Percentiles rank a stretch among this genome's conserved stretches.
phyloP scores from a whole-genome alignment of 495 filamentous ascomycete species.

The Daldinia concentrica region DNA sequence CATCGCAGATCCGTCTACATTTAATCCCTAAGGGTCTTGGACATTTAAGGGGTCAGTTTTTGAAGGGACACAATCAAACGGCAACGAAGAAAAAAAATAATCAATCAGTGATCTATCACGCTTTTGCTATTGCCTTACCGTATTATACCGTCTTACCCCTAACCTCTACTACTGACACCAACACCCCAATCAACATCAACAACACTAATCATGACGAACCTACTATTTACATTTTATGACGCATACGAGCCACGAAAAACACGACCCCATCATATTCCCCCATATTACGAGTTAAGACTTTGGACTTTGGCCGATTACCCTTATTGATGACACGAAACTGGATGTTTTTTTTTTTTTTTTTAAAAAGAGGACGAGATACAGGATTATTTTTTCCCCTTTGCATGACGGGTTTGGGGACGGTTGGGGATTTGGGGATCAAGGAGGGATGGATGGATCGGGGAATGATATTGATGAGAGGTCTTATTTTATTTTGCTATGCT shows the following conservation, averaged over 20 bases:
- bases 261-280: slow-evolving; percentile 29
- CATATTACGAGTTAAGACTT: slow-evolving; percentile 24
- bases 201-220: slow-evolving; percentile 13
- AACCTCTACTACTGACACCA: neutral
- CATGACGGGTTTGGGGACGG: neutral
- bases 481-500: neutral
- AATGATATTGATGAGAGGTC: slow-evolving; percentile 4
- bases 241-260: slow-evolving; percentile 41
- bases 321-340: slow-evolving; percentile 17
- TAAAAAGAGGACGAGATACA: slow-evolving; percentile 30
- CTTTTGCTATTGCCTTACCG: neutral
- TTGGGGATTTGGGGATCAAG: neutral
- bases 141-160: neutral
- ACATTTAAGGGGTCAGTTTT: neutral
- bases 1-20: slow-evolving; percentile 18
- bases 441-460: neutral
- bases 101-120: neutral
- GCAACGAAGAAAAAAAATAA: neutral
- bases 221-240: slow-evolving; percentile 21
- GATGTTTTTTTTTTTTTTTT: too few species aligned
- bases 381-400: slow-evolving; percentile 20
- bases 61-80: neutral
- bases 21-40: slow-evolving; percentile 1
- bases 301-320: slow-evolving; percentile 7
- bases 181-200: neutral